Conservation (phyloP, 257 asterid species). For the Fraxinus quadrangulata region DNA sequence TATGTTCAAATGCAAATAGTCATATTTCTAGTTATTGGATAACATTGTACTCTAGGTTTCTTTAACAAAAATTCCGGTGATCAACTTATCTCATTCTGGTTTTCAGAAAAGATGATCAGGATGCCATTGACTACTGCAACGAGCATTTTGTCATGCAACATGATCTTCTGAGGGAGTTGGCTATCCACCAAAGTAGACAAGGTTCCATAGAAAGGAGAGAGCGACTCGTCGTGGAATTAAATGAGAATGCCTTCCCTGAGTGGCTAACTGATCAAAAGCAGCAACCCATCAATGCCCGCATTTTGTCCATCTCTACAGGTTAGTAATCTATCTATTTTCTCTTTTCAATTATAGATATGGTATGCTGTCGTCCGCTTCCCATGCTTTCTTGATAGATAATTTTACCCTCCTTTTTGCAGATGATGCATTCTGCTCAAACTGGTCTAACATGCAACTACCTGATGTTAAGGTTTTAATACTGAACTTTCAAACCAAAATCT, state of each 20-base stretch:
- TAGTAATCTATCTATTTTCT: background rate
- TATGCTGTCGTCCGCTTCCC: background rate
- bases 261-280: constrained; percentile 29
- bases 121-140: constrained; percentile 28
- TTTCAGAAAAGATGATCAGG: constrained; percentile 31
- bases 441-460: constrained; percentile 31
- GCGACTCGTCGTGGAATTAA: constrained; percentile 33
- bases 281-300: constrained; percentile 23
- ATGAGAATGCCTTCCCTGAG: constrained; percentile 26
- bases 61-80: too few species aligned
- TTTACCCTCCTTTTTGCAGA: constrained; percentile 26
- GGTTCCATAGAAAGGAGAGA: constrained; percentile 29
- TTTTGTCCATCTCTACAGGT: constrained; percentile 43
- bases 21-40: too few species aligned
- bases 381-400: background rate
- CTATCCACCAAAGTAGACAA: constrained; percentile 22
- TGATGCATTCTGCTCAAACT: constrained; percentile 25
- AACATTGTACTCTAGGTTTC: too few species aligned
- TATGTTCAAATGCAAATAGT: too few species aligned
- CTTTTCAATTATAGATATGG: background rate
- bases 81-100: background rate
- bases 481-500: constrained; percentile 31
- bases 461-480: constrained; percentile 32
- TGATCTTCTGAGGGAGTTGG: constrained; percentile 42
- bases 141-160: constrained; percentile 38